A percentile compares a stretch with the other conserved stretches of the same genome.
phyloP scores from a whole-genome alignment of 129 eudicot genomes.

The Centella asiatica region DNA sequence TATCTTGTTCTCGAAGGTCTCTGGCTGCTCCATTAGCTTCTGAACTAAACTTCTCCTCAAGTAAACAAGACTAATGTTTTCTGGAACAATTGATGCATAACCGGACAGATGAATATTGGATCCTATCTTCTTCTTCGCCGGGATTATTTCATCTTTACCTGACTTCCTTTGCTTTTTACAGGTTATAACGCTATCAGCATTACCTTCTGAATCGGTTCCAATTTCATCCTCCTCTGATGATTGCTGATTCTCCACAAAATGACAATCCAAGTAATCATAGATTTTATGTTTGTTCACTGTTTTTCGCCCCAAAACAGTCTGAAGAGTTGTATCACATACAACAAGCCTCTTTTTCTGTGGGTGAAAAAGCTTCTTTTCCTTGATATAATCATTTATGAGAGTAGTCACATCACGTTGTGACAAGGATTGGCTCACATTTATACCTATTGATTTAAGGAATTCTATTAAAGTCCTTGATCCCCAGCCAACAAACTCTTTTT shows the following conservation, averaged over 20 bases:
- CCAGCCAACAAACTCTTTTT: slow-evolving; percentile 56
- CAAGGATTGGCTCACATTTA: slow-evolving; percentile 30
- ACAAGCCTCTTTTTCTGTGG: slow-evolving; percentile 47
- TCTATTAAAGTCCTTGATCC: slow-evolving; percentile 52
- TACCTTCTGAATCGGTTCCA: slow-evolving; percentile 29
- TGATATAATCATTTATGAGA: slow-evolving; percentile 39
- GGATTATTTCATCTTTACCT: slow-evolving; percentile 14
- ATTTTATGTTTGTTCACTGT: slow-evolving; percentile 33
- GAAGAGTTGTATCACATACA: slow-evolving; percentile 50
- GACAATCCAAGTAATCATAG: slow-evolving; percentile 41
- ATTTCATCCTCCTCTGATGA: slow-evolving; percentile 45
- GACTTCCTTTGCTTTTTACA: slow-evolving; percentile 33
- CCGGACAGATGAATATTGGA: slow-evolving; percentile 19
- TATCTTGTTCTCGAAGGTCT: slow-evolving; percentile 56
- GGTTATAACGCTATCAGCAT: slow-evolving; percentile 10
- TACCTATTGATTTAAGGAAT: slow-evolving; percentile 51
- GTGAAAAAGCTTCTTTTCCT: slow-evolving; percentile 36
- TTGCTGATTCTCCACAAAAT: slow-evolving; percentile 57
- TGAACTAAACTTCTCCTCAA: slow-evolving; percentile 55
- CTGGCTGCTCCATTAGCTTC: slow-evolving; percentile 37
- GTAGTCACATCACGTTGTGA: slow-evolving; percentile 51
- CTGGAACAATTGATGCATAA: slow-evolving; percentile 57
- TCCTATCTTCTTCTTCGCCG: slow-evolving; percentile 19
- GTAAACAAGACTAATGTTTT: slow-evolving; percentile 64
- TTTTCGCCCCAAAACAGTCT: slow-evolving; percentile 45